These are phyloP conservation scores for Fusarium nurragi DNA, from an alignment of 2,329 filamentous ascomycete species.

Conservation along the genomic window DNA sequence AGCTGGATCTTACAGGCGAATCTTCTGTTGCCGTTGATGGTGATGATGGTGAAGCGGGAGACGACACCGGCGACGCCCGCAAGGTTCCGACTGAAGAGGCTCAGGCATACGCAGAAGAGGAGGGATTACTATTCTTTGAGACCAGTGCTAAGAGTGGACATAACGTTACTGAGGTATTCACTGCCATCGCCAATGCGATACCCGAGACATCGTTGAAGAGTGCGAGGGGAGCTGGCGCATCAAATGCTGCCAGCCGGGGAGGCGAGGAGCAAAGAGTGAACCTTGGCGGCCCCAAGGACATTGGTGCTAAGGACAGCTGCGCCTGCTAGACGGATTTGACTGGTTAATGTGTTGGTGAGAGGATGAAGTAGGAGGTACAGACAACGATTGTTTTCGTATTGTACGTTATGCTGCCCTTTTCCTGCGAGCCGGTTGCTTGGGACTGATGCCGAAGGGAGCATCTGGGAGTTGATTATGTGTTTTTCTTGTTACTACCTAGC, in stretches of 20 bases:
- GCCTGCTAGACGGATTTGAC: constrained; percentile 70
- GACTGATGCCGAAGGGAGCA: constrained; percentile 43
- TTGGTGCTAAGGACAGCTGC: constrained; percentile 87
- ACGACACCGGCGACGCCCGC: constrained; percentile 76
- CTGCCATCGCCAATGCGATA: constrained; percentile 97
- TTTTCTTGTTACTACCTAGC: constrained; percentile 37
- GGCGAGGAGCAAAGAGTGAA: constrained; percentile 82
- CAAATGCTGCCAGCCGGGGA: constrained; percentile 66
- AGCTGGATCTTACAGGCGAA: constrained; percentile 85
- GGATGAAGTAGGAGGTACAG: constrained; percentile 20
- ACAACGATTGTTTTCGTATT: constrained; percentile 37
- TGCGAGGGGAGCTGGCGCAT: constrained; percentile 75
- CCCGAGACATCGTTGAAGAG: constrained; percentile 97
- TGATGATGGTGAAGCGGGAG: constrained; percentile 65
- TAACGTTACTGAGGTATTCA: constrained; percentile 96
- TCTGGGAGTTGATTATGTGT: constrained; percentile 44
- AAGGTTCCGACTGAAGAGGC: constrained; percentile 93
- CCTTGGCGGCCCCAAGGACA: constrained; percentile 76
- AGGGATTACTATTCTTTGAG: constrained; percentile 94
- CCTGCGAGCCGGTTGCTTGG: constrained; percentile 42
- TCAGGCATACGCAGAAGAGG: constrained; percentile 92
- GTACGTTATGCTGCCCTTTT: constrained; percentile 44
- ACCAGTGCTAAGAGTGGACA: constrained; percentile 96
- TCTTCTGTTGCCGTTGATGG: constrained; percentile 52
- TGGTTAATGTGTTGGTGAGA: constrained; percentile 9